Percentiles rank a stretch among this genome's conserved stretches.
These are phyloP conservation scores for Phellopilus nigrolimitatus DNA, from an alignment of 1,284 basidiomycete species.

Conservation along the genomic window DNA sequence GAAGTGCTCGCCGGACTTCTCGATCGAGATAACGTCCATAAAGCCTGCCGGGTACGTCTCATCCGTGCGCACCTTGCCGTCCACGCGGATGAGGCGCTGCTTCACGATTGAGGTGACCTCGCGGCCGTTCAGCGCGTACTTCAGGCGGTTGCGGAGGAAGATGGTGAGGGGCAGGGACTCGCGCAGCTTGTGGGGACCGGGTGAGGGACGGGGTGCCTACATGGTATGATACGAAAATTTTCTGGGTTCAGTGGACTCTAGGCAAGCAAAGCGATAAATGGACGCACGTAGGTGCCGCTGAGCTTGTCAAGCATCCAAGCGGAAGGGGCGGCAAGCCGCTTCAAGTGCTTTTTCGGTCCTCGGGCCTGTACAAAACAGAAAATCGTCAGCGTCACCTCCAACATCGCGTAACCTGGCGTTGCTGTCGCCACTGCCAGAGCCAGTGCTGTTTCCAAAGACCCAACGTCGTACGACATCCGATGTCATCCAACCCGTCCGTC, in stretches of 20 bases:
- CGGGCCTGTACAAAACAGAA: slow-evolving; percentile 64
- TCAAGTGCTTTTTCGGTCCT: slow-evolving; percentile 99
- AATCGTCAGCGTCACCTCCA: slow-evolving; percentile 10
- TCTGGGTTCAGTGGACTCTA: too few species aligned
- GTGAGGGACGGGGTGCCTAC: slow-evolving; percentile 91
- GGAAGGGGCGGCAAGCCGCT: slow-evolving; percentile 95
- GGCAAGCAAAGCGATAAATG: slow-evolving; percentile 13
- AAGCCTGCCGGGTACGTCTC: slow-evolving; percentile 96
- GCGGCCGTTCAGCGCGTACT: slow-evolving; percentile 96
- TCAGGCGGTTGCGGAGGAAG: slow-evolving; percentile 98
- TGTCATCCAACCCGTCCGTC: slow-evolving; percentile 23
- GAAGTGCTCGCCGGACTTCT: slow-evolving; percentile 99
- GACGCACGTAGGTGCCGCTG: slow-evolving; percentile 91
- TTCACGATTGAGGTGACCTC: slow-evolving; percentile 95
- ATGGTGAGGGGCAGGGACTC: slow-evolving; percentile 93
- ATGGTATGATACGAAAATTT: slow-evolving; percentile 7
- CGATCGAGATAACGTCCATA: slow-evolving; percentile 97
- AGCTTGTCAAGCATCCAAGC: slow-evolving; percentile 99
- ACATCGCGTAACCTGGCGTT: slow-evolving; percentile 5
- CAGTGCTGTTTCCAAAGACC: slow-evolving; percentile 22
- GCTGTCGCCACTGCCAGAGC: slow-evolving; percentile 7
- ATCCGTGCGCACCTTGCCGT: slow-evolving; percentile 98
- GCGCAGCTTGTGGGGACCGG: slow-evolving; percentile 98
- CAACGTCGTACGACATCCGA: not conserved
- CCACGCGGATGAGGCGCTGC: slow-evolving; percentile 98